Evolutionary conservation across 129 eudicot genomes (phyloP).

Genomic region (Oenanthe sinensis): DNA sequence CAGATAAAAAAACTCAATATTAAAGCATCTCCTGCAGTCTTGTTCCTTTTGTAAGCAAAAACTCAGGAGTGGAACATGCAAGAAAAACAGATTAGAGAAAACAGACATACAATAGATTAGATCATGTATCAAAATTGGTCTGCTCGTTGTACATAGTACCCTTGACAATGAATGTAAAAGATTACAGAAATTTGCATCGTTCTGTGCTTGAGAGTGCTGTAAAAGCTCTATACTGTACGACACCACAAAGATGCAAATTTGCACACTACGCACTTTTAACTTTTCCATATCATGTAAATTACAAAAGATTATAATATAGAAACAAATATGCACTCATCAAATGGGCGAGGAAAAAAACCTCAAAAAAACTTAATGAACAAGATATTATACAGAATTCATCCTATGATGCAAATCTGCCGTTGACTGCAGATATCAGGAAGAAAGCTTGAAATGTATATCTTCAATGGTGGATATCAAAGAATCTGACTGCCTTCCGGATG

Average conservation of each 20-base stretch:
- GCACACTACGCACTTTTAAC: background rate
- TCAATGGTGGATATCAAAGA: background rate
- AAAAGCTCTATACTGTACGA: background rate
- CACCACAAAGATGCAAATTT: background rate
- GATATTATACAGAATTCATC: background rate
- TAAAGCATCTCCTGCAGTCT: too few relatives aligned
- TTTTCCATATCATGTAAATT: background rate
- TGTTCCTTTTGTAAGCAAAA: too few relatives aligned
- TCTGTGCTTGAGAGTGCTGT: background rate
- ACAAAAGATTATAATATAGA: background rate
- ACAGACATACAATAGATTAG: too few relatives aligned
- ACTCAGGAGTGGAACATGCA: too few relatives aligned
- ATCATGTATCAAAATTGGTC: background rate
- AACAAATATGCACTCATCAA: conserved; percentile 2
- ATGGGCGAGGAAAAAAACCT: background rate
- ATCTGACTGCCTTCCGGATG: background rate
- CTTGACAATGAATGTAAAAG: background rate
- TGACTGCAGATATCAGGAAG: background rate
- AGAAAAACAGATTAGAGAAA: too few relatives aligned
- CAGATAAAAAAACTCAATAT: too few relatives aligned
- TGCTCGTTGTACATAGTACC: background rate
- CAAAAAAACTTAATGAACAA: background rate
- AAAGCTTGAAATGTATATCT: background rate
- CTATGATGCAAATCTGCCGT: background rate
- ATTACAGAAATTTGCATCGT: background rate